A percentile compares a stretch with the other conserved stretches of the same genome.
These are phyloP conservation scores for Eucalyptus curtisii DNA, from an alignment of 345 rosid species.

Conservation along the genomic window DNA sequence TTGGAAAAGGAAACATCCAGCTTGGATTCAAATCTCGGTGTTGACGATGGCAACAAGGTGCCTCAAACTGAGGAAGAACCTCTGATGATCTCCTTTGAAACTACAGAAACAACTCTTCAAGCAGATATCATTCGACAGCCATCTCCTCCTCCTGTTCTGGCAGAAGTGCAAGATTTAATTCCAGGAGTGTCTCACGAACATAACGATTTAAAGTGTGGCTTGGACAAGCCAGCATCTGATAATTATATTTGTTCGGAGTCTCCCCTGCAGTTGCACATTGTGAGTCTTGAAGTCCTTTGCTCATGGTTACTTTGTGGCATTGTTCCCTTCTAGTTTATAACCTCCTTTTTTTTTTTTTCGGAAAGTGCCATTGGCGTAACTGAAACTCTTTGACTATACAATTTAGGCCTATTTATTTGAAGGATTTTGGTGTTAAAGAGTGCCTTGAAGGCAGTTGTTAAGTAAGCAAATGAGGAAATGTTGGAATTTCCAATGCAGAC, in stretches of 20 bases:
- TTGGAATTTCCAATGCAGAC: neutral
- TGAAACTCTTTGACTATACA: neutral
- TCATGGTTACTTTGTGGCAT: neutral
- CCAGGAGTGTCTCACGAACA: conserved; percentile 36
- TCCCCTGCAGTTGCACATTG: conserved; percentile 89
- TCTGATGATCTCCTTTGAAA: conserved; percentile 87
- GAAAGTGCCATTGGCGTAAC: neutral
- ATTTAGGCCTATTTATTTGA: neutral
- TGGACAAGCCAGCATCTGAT: conserved; percentile 44
- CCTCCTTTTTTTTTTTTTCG: neutral
- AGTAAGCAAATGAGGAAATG: neutral
- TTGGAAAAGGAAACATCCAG: conserved; percentile 32
- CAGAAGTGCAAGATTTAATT: conserved; percentile 81
- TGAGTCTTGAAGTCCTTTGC: conserved; percentile 24
- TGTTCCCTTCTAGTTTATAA: neutral
- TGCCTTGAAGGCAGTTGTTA: neutral
- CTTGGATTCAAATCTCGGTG: conserved; percentile 10
- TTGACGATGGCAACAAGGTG: conserved; percentile 18
- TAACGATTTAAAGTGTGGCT: conserved; percentile 23
- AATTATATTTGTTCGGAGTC: conserved; percentile 41
- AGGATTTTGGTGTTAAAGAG: neutral
- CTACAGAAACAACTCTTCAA: conserved; percentile 32
- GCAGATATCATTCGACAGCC: conserved; percentile 63
- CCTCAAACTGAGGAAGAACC: conserved; percentile 37
- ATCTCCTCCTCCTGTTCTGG: conserved; percentile 91